A percentile compares a stretch with the other conserved stretches of the same genome.
Conservation (phyloP, 768 basidiomycete genomes). For the Suillus alpinus region DNA sequence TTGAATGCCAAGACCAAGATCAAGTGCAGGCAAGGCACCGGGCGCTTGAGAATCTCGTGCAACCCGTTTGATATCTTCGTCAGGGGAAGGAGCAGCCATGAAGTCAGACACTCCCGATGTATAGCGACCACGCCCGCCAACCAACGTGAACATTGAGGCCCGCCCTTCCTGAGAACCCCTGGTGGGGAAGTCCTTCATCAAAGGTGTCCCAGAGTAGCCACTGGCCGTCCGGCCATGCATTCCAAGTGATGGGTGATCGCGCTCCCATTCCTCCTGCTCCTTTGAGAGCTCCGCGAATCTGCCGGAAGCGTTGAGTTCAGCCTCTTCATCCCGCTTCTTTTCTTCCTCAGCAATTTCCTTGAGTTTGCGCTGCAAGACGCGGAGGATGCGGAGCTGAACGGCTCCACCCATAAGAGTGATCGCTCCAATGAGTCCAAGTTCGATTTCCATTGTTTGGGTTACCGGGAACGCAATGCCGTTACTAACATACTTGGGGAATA, state of each 20-base stretch:
- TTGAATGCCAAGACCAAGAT: constrained; percentile 73
- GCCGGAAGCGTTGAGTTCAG: constrained; percentile 71
- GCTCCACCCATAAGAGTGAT: constrained; percentile 84
- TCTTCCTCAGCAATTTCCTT: constrained; percentile 78
- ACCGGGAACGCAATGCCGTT: constrained; percentile 77
- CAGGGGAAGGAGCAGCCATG: constrained; percentile 55
- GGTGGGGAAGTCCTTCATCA: constrained; percentile 63
- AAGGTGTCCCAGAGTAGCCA: constrained; percentile 56
- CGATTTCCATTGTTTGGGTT: constrained; percentile 89
- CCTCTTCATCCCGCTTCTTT: constrained; percentile 67
- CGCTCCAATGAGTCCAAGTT: constrained; percentile 84
- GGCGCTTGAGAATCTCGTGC: constrained; percentile 48
- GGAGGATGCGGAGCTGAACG: constrained; percentile 85
- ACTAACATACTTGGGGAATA: constrained; percentile 76
- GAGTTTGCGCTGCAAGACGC: constrained; percentile 74
- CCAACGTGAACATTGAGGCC: constrained; percentile 47
- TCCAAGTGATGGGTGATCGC: constrained; percentile 65
- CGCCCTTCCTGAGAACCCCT: constrained; percentile 44
- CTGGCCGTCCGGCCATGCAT: constrained; percentile 66
- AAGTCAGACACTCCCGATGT: constrained; percentile 74
- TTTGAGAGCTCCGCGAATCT: constrained; percentile 59
- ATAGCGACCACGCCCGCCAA: constrained; percentile 53
- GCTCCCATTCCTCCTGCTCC: constrained; percentile 86
- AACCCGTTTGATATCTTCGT: constrained; percentile 59
- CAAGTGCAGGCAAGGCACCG: constrained; percentile 64